phyloP scores from a whole-genome alignment of 805 yeast genomes.

The Metschnikowia cubensis region DNA sequence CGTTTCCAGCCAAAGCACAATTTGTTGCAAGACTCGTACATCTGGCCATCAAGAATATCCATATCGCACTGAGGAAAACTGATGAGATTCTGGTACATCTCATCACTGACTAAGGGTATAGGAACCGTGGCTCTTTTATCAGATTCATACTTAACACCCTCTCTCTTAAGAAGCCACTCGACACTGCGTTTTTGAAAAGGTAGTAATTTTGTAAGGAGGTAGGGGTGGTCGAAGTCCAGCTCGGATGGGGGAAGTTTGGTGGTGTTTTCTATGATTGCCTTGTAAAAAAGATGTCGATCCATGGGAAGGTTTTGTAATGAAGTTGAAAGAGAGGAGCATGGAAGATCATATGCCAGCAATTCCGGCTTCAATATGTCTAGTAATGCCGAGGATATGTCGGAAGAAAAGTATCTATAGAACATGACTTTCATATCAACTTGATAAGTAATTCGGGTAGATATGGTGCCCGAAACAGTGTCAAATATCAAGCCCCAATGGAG shows the following conservation, averaged over 20 bases:
- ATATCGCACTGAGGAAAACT: constrained; percentile 8
- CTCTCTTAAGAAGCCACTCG: constrained; percentile 53
- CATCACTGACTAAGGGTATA: constrained; percentile 18
- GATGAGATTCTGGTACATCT: constrained; percentile 3
- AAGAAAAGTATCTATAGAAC: constrained; percentile 17
- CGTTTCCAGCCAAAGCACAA: constrained; percentile 53
- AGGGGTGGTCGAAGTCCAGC: constrained; percentile 33
- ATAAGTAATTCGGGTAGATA: constrained; percentile 7
- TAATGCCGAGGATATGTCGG: constrained; percentile 14
- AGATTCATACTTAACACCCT: constrained; percentile 38
- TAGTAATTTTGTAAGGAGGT: constrained; percentile 40
- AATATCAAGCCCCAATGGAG: constrained; percentile 7
- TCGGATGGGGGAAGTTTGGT: constrained; percentile 18
- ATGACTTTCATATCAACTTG: constrained; percentile 8
- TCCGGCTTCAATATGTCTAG: constrained; percentile 1
- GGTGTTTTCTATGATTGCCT: constrained; percentile 46
- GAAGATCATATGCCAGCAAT: background rate
- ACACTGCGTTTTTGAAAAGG: constrained; percentile 54
- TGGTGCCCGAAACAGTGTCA: constrained; percentile 4
- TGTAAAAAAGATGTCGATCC: constrained; percentile 44
- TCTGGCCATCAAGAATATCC: constrained; percentile 17
- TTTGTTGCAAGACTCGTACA: constrained; percentile 33
- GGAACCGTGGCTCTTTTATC: constrained; percentile 20
- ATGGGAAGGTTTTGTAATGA: constrained; percentile 15
- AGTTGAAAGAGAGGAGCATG: background rate